Evolutionary conservation across 176 grass and related monocot genomes (phyloP).

Genomic region (Eragrostis curvula): DNA sequence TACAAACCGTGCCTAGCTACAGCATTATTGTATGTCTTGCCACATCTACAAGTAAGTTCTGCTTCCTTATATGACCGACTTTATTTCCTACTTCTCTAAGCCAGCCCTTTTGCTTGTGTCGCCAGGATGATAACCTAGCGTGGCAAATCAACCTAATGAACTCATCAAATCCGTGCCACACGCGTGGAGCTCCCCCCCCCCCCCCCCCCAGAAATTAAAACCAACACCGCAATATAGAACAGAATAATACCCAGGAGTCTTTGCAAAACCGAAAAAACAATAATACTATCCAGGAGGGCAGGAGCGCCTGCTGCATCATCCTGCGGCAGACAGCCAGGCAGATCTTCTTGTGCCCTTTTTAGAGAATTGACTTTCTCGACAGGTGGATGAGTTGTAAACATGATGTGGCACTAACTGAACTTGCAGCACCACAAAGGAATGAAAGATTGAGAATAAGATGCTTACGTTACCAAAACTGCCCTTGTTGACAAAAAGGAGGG

Average conservation of each 20-base stretch:
- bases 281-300: slow-evolving; percentile 1
- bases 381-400: slow-evolving; percentile 6
- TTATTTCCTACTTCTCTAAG: not conserved
- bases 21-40: not conserved
- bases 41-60: slow-evolving; percentile 1
- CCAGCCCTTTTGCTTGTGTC: slow-evolving; percentile 7
- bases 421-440: not conserved
- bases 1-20: slow-evolving; percentile 78
- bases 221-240: not conserved
- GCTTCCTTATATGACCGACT: slow-evolving; percentile 10
- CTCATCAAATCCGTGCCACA: not conserved
- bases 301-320: not conserved
- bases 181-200: not conserved
- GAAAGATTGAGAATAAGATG: slow-evolving; percentile 12
- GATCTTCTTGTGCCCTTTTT: not conserved
- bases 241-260: slow-evolving; percentile 1
- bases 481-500: not conserved
- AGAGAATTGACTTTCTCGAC: not conserved
- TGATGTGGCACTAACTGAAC: not conserved
- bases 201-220: not conserved
- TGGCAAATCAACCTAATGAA: not conserved
- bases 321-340: not conserved
- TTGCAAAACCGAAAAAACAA: no score
- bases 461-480: not conserved
- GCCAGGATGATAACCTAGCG: slow-evolving; percentile 12